phyloP scores from a whole-genome alignment of 1,284 basidiomycete genomes.

The Earliella scabrosa region DNA sequence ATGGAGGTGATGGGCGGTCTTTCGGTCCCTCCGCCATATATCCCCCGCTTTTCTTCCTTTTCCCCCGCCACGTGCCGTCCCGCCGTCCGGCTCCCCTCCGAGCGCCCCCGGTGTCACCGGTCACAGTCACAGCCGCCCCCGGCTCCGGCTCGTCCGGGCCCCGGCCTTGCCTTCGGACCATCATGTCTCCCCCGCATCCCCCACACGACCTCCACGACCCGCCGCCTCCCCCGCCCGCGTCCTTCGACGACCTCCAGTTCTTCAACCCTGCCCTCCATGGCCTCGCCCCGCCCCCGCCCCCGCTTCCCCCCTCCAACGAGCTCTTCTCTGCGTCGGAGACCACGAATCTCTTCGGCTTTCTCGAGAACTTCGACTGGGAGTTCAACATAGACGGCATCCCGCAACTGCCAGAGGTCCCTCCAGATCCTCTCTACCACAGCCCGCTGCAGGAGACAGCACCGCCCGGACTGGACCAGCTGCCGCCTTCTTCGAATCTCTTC shows the following conservation, averaged over 20 bases:
- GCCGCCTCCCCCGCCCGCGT: slow-evolving; percentile 36
- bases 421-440: slow-evolving; percentile 21
- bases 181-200: slow-evolving; percentile 25
- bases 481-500: slow-evolving; percentile 19
- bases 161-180: slow-evolving; percentile 11
- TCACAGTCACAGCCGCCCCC: not conserved
- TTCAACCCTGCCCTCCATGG: slow-evolving; percentile 61
- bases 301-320: slow-evolving; percentile 70
- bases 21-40: slow-evolving; percentile 67
- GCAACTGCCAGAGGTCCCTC: slow-evolving; percentile 16
- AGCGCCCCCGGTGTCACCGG: slow-evolving; percentile 2
- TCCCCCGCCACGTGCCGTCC: slow-evolving; percentile 16
- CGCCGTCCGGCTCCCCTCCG: slow-evolving; percentile 2
- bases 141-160: slow-evolving; percentile 11
- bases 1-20: slow-evolving; percentile 58
- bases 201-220: slow-evolving; percentile 7
- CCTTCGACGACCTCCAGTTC: slow-evolving; percentile 68
- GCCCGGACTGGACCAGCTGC: slow-evolving; percentile 17
- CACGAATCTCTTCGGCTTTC: slow-evolving; percentile 72
- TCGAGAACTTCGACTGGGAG: slow-evolving; percentile 78
- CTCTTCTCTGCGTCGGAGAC: slow-evolving; percentile 76
- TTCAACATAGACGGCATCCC: slow-evolving; percentile 42
- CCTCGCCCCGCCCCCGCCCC: slow-evolving; percentile 59
- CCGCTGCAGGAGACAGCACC: slow-evolving; percentile 25
- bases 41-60: slow-evolving; percentile 30